Conservation (phyloP, 2,329 filamentous ascomycete genomes). For the Colletotrichum eremochloae region DNA sequence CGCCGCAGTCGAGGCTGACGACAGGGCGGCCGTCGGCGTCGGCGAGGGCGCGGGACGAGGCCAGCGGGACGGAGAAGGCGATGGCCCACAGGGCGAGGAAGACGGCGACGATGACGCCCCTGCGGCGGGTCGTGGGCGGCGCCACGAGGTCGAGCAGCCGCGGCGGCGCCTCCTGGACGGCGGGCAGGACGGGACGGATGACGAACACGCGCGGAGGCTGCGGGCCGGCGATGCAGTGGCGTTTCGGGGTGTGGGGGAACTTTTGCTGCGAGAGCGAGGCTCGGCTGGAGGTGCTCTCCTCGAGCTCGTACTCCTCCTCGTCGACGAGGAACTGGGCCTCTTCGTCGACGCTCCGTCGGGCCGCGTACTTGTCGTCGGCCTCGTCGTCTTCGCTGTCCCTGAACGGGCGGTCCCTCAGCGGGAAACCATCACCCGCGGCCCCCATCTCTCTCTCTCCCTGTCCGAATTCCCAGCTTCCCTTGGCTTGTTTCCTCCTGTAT, state of each 20-base stretch:
- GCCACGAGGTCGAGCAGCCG: slow-evolving; percentile 30
- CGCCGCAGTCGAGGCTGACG: slow-evolving; percentile 31
- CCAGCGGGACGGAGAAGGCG: slow-evolving; percentile 28
- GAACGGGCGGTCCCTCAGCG: slow-evolving; percentile 28
- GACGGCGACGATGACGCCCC: slow-evolving; percentile 28
- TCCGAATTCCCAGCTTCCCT: not conserved
- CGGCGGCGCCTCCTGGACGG: slow-evolving; percentile 25
- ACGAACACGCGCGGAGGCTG: slow-evolving; percentile 27
- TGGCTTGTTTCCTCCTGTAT: not conserved
- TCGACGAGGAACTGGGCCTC: slow-evolving; percentile 25
- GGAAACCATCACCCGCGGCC: slow-evolving; percentile 25
- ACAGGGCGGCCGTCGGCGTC: slow-evolving; percentile 16
- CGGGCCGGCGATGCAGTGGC: slow-evolving; percentile 35
- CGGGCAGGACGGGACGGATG: slow-evolving; percentile 31
- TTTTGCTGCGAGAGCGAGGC: slow-evolving; percentile 28
- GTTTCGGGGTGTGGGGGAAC: slow-evolving; percentile 31
- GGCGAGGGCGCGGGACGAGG: slow-evolving; percentile 27
- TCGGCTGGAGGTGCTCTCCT: slow-evolving; percentile 29
- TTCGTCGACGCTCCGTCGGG: slow-evolving; percentile 22
- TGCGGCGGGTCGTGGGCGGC: slow-evolving; percentile 27
- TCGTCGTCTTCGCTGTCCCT: slow-evolving; percentile 29
- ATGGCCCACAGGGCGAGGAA: slow-evolving; percentile 27
- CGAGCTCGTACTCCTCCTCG: slow-evolving; percentile 35
- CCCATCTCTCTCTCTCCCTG: slow-evolving; percentile 13
- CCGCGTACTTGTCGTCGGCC: slow-evolving; percentile 16